A percentile compares a stretch with the other conserved stretches of the same genome.
Evolutionary conservation across 805 yeast species (phyloP).

Genomic region (Barnettozyma wickerhamii): DNA sequence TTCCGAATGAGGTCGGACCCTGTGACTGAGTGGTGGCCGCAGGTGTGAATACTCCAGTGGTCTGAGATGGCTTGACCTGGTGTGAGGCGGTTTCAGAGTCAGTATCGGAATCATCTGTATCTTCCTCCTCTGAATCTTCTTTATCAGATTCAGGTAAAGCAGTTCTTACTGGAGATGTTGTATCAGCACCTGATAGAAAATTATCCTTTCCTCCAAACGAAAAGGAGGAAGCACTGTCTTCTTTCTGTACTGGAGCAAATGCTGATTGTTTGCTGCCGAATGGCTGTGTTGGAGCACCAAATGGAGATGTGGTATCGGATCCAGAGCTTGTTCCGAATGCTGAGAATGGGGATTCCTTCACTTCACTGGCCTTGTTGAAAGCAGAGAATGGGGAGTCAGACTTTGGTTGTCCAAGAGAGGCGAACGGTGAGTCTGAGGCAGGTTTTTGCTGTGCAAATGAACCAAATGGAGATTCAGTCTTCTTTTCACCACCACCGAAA

Average conservation of each 20-base stretch:
- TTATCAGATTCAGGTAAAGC: conserved; percentile 4
- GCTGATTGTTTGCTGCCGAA: conserved; percentile 1
- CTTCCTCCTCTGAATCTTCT: conserved; percentile 7
- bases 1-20: conserved; percentile 3
- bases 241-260: conserved; percentile 6
- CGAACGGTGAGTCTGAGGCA: conserved; percentile 25
- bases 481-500: not conserved
- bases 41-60: not conserved
- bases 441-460: conserved; percentile 14
- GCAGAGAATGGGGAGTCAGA: conserved; percentile 23
- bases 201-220: not conserved
- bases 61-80: not conserved
- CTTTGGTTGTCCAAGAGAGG: conserved; percentile 16
- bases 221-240: not conserved
- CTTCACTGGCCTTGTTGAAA: not conserved
- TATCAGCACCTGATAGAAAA: not conserved
- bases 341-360: conserved; percentile 3
- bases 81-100: not conserved
- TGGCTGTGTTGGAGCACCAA: conserved; percentile 4
- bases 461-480: conserved; percentile 18
- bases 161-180: not conserved
- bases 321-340: conserved; percentile 10
- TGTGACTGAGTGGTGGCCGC: not conserved
- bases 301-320: conserved; percentile 7
- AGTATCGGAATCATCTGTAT: conserved; percentile 8